Percentiles rank a stretch among this genome's conserved stretches.
Evolutionary conservation across 176 grass and related monocot species (phyloP).

Genomic region (Bolboschoenus planiculmis): DNA sequence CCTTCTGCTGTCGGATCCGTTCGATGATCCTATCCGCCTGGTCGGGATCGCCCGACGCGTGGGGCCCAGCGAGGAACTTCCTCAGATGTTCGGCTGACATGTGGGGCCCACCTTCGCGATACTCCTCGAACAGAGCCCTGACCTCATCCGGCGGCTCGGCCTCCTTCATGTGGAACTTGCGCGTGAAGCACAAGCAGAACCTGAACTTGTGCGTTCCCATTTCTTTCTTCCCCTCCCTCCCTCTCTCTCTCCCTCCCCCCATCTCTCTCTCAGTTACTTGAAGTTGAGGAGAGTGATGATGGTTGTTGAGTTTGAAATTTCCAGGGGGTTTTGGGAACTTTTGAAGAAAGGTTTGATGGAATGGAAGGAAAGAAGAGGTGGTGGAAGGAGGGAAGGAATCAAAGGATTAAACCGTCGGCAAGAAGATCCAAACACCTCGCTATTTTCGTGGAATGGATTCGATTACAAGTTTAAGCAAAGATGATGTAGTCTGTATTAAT

Average conservation of each 20-base stretch:
- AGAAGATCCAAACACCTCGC: not conserved
- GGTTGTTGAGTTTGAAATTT: not conserved
- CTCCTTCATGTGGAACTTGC: slow-evolving; percentile 50
- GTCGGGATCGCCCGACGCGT: slow-evolving; percentile 26
- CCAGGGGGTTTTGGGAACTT: slow-evolving; percentile 29
- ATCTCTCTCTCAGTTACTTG: slow-evolving; percentile 18
- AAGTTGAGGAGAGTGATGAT: slow-evolving; percentile 22
- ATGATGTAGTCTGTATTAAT: not conserved
- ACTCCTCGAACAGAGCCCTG: slow-evolving; percentile 38
- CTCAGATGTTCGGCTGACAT: slow-evolving; percentile 56
- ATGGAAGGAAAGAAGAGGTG: not conserved
- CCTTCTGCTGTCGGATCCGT: slow-evolving; percentile 42
- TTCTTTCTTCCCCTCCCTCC: not conserved
- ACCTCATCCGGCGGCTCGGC: slow-evolving; percentile 59
- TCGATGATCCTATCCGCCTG: slow-evolving; percentile 45
- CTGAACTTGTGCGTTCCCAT: slow-evolving; percentile 54
- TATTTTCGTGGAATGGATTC: not conserved
- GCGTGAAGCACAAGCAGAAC: slow-evolving; percentile 85
- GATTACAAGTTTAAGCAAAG: no score
- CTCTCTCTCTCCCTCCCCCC: slow-evolving; percentile 2
- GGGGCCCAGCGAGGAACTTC: slow-evolving; percentile 43
- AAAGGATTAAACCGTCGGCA: not conserved
- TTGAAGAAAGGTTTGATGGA: slow-evolving; percentile 7
- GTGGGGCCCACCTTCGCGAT: slow-evolving; percentile 42
- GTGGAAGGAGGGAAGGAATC: not conserved